phyloP scores from a whole-genome alignment of 2,329 filamentous ascomycete genomes.

The Onygenales sp. region DNA sequence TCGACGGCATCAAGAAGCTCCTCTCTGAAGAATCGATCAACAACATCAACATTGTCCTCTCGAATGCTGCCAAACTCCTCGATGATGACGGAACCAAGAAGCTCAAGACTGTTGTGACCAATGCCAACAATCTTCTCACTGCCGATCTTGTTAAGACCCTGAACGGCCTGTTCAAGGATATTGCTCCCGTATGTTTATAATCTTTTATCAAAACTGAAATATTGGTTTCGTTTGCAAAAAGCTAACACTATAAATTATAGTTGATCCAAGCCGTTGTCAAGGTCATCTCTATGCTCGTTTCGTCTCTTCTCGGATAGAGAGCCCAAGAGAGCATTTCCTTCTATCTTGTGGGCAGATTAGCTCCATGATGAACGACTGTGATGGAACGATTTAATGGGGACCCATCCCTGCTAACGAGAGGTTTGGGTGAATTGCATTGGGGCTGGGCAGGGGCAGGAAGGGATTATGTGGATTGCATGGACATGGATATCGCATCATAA shows the following conservation, averaged over 20 bases:
- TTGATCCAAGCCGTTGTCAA: neutral
- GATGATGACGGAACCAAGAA: conserved; percentile 6
- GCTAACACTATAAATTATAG: neutral
- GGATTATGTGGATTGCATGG: neutral
- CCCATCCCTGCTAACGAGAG: neutral
- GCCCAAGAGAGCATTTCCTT: neutral
- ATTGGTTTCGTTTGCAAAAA: neutral
- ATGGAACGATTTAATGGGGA: neutral
- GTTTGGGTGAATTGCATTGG: neutral
- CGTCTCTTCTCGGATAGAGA: neutral
- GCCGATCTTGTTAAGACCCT: conserved; percentile 1
- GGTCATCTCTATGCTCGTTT: neutral
- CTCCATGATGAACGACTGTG: no score
- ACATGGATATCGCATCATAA: neutral
- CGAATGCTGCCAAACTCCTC: conserved; percentile 2
- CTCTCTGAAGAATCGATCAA: conserved; percentile 3
- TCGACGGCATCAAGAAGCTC: conserved; percentile 1
- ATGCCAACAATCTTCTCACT: conserved; percentile 3
- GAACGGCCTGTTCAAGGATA: conserved; percentile 1
- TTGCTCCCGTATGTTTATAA: neutral
- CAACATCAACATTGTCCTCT: conserved; percentile 3
- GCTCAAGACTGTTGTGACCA: conserved; percentile 3
- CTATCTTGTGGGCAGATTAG: neutral
- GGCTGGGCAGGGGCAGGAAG: neutral
- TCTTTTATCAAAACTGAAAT: neutral